A percentile compares a stretch with the other conserved stretches of the same genome.
Evolutionary conservation across 257 asterid species (phyloP).

Genomic region (Euphrasia confusa): DNA sequence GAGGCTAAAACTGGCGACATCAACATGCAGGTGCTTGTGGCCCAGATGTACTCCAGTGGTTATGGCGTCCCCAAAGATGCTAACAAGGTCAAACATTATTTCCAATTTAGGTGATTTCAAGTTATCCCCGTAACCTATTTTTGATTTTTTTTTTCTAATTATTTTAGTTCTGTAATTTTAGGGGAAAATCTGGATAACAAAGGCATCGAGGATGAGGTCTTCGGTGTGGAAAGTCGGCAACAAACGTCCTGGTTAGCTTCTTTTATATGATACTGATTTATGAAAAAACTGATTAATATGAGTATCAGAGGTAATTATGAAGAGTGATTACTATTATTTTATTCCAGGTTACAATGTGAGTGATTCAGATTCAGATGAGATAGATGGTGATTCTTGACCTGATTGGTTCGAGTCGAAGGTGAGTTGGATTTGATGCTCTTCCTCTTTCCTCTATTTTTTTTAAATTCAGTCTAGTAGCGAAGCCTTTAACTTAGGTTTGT

Average conservation of each 20-base stretch:
- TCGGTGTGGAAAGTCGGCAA: slow-evolving; percentile 67
- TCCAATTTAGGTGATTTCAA: too few species aligned
- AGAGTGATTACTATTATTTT: not conserved
- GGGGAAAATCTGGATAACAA: slow-evolving; percentile 60
- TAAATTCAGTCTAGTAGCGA: too few species aligned
- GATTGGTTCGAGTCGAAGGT: slow-evolving; percentile 25
- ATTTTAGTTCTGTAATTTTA: slow-evolving; percentile 20
- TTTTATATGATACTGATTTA: not conserved
- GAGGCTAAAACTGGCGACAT: not conserved
- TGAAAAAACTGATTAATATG: too few species aligned
- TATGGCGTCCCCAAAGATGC: not conserved
- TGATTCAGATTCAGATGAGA: slow-evolving; percentile 72
- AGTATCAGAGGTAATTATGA: not conserved
- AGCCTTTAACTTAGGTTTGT: too few species aligned
- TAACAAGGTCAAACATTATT: not conserved
- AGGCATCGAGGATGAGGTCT: slow-evolving; percentile 66
- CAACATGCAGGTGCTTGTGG: slow-evolving; percentile 4
- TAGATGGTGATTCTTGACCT: slow-evolving; percentile 35
- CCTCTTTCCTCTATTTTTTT: too few species aligned
- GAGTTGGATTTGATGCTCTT: slow-evolving; percentile 11
- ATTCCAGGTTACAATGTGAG: slow-evolving; percentile 72
- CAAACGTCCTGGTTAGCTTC: slow-evolving; percentile 68
- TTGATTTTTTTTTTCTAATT: too few species aligned
- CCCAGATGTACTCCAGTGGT: not conserved
- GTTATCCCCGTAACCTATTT: too few species aligned